Evolutionary conservation across 2,329 filamentous ascomycete genomes (phyloP).

Genomic region (Cytospora mali): DNA sequence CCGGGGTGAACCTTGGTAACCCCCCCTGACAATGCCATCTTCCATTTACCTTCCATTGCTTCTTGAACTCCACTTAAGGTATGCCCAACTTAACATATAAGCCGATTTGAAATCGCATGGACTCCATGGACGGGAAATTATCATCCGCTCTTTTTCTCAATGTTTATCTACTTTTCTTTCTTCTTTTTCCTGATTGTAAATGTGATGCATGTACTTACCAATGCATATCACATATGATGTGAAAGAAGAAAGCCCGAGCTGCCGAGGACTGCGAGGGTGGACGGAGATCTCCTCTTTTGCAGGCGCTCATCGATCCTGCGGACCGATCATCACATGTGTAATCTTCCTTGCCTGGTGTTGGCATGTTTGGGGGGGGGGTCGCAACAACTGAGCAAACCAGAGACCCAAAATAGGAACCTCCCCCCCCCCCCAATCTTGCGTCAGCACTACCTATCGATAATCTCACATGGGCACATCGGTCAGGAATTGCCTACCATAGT

Average conservation of each 20-base stretch:
- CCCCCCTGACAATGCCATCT: conserved; percentile 2
- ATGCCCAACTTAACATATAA: conserved; percentile 1
- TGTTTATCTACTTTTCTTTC: background rate
- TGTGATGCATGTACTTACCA: too few relatives aligned
- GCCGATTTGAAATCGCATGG: conserved; percentile 17
- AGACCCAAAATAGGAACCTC: conserved; percentile 1
- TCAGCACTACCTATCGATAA: background rate
- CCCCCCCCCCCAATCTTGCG: too few relatives aligned
- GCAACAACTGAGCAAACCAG: too few relatives aligned
- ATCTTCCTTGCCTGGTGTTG: too few relatives aligned
- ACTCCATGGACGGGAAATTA: conserved; percentile 13
- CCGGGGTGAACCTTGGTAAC: conserved; percentile 1
- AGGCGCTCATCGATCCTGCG: too few relatives aligned
- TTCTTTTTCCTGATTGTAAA: too few relatives aligned
- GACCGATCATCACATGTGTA: background rate
- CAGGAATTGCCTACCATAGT: too few relatives aligned
- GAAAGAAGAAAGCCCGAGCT: too few relatives aligned
- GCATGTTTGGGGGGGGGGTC: too few relatives aligned
- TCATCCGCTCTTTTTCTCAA: background rate
- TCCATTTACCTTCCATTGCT: conserved; percentile 18
- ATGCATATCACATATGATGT: too few relatives aligned
- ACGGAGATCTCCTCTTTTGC: too few relatives aligned
- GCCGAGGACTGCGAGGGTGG: too few relatives aligned
- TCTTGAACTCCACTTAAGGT: conserved; percentile 17
- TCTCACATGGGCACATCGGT: background rate